phyloP scores from a whole-genome alignment of 768 basidiomycete species.

The Leccinum barrowsii region DNA sequence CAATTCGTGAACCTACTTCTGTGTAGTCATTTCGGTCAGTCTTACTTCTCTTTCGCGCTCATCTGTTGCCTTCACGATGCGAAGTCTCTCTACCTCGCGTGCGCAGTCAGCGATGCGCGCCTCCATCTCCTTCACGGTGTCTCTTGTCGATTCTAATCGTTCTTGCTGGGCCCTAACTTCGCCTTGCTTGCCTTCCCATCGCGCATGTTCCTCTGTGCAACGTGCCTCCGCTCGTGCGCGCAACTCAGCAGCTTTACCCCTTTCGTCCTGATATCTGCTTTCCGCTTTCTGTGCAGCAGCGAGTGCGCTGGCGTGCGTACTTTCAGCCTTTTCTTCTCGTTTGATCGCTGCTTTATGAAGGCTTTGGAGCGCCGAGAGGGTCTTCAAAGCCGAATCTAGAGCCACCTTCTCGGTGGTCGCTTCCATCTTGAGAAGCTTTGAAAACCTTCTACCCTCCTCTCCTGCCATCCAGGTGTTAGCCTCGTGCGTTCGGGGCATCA shows the following conservation, averaged over 20 bases:
- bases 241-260: slow-evolving; percentile 50
- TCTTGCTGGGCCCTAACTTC: slow-evolving; percentile 46
- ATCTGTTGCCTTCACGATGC: slow-evolving; percentile 63
- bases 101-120: slow-evolving; percentile 65
- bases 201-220: slow-evolving; percentile 53
- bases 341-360: slow-evolving; percentile 67
- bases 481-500: background rate
- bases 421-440: slow-evolving; percentile 69
- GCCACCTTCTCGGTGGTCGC: slow-evolving; percentile 65
- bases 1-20: slow-evolving; percentile 2
- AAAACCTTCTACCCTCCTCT: slow-evolving; percentile 56
- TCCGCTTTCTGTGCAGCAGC: slow-evolving; percentile 61
- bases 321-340: slow-evolving; percentile 58
- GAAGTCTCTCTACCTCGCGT: slow-evolving; percentile 66
- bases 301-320: slow-evolving; percentile 50
- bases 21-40: slow-evolving; percentile 35
- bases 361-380: slow-evolving; percentile 64
- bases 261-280: slow-evolving; percentile 57
- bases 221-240: slow-evolving; percentile 44
- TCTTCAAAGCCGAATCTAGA: slow-evolving; percentile 55
- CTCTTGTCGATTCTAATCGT: slow-evolving; percentile 46
- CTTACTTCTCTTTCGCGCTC: slow-evolving; percentile 64
- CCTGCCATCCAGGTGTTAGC: slow-evolving; percentile 31
- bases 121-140: slow-evolving; percentile 56
- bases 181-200: slow-evolving; percentile 50